phyloP scores from a whole-genome alignment of 768 basidiomycete genomes.

The Lyophyllum semitale region DNA sequence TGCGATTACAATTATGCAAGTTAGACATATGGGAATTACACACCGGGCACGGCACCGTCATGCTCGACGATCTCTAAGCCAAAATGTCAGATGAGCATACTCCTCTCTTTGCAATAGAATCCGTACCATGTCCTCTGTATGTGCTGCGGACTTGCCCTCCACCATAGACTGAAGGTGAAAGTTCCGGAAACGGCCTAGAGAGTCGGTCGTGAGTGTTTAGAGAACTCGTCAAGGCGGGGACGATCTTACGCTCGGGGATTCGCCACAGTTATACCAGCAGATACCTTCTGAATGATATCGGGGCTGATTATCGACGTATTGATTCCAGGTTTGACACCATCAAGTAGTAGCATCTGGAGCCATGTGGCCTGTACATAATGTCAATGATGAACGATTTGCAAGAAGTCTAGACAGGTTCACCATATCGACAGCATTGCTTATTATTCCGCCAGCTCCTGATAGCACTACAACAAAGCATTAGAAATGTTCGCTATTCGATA shows the following conservation, averaged over 20 bases:
- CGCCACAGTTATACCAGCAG: slow-evolving; percentile 19
- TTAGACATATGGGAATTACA: background rate
- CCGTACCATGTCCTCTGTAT: slow-evolving; percentile 20
- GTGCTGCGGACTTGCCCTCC: slow-evolving; percentile 20
- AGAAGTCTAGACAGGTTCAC: slow-evolving; percentile 10
- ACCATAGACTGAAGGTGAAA: slow-evolving; percentile 24
- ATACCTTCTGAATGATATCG: slow-evolving; percentile 5
- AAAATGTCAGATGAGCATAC: background rate
- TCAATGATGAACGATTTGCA: background rate
- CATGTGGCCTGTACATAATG: background rate
- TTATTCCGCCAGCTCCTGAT: slow-evolving; percentile 30
- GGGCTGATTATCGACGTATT: slow-evolving; percentile 1
- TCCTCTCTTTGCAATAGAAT: background rate
- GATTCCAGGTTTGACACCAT: slow-evolving; percentile 6
- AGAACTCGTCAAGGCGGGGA: background rate
- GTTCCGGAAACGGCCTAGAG: slow-evolving; percentile 18
- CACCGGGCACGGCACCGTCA: slow-evolving; percentile 9
- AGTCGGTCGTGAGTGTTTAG: background rate
- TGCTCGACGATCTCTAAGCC: slow-evolving; percentile 15
- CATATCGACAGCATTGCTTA: slow-evolving; percentile 25
- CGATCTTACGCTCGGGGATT: slow-evolving; percentile 12
- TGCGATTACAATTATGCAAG: background rate
- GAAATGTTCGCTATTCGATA: background rate
- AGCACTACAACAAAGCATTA: slow-evolving; percentile 15
- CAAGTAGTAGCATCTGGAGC: slow-evolving; percentile 2